Percentiles rank a stretch among this genome's conserved stretches.
Conservation (phyloP, 2,329 filamentous ascomycete genomes). For the Diaporthe helianthi region DNA sequence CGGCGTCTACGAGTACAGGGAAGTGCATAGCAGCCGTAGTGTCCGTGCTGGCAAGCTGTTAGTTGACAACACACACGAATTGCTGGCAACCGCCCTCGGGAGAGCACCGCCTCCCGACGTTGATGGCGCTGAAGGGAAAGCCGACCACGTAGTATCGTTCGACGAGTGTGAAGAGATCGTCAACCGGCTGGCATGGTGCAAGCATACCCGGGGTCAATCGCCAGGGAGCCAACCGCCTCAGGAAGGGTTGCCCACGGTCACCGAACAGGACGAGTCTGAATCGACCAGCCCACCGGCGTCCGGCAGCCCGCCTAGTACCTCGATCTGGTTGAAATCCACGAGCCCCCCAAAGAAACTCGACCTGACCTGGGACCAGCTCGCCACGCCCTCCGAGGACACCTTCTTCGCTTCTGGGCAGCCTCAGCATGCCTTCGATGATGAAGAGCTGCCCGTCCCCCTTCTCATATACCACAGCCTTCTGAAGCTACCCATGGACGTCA, state of each 20-base stretch:
- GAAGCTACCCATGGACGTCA: conserved; percentile 79
- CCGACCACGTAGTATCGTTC: conserved; percentile 63
- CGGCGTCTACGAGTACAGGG: conserved; percentile 88
- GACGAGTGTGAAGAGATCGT: conserved; percentile 83
- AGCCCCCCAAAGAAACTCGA: conserved; percentile 61
- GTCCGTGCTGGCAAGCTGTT: conserved; percentile 77
- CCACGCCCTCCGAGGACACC: conserved; percentile 76
- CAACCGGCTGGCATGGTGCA: conserved; percentile 81
- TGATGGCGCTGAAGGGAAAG: conserved; percentile 39
- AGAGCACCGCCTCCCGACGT: conserved; percentile 35
- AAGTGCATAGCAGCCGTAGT: conserved; percentile 74
- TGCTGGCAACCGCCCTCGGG: conserved; percentile 58
- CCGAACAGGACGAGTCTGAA: conserved; percentile 63
- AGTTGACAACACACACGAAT: conserved; percentile 70
- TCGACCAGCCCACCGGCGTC: conserved; percentile 36
- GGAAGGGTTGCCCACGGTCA: conserved; percentile 57
- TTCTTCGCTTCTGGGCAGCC: conserved; percentile 69
- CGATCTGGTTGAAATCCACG: conserved; percentile 56
- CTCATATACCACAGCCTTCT: conserved; percentile 81
- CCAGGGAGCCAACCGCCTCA: conserved; percentile 31
- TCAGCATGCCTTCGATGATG: conserved; percentile 75
- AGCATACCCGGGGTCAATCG: conserved; percentile 41
- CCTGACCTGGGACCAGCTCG: conserved; percentile 73
- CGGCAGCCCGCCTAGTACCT: conserved; percentile 42
- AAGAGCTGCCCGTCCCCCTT: conserved; percentile 80